Conservation (phyloP, 176 grass and related monocot species). For the Aegilops speltoides region DNA sequence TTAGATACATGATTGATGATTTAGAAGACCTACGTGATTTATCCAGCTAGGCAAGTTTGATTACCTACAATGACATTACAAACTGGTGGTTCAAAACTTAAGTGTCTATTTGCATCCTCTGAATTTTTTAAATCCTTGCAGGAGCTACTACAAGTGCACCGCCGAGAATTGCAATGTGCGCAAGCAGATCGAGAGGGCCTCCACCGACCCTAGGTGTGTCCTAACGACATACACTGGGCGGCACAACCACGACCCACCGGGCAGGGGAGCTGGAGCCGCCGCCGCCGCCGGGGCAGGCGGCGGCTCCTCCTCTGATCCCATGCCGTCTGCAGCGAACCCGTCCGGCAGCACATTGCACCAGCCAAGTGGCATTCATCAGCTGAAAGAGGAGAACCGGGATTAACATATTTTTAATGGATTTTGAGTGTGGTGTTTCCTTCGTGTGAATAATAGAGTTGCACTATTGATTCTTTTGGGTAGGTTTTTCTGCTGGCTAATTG, state of each 20-base stretch:
- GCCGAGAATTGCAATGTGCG: constrained; percentile 48
- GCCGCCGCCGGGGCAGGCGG: not conserved
- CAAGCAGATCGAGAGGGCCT: constrained; percentile 54
- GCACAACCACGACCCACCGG: constrained; percentile 41
- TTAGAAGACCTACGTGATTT: not conserved
- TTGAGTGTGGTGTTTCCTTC: not conserved
- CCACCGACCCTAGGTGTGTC: constrained; percentile 36
- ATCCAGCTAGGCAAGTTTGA: not conserved
- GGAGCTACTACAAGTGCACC: constrained; percentile 67
- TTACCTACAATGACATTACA: not conserved
- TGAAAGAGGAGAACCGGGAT: constrained; percentile 43
- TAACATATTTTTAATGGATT: not conserved
- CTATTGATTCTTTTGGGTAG: constrained; percentile 40
- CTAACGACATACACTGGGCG: constrained; percentile 49
- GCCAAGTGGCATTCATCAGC: not conserved
- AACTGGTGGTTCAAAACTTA: not conserved
- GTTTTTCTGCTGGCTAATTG: constrained; percentile 38
- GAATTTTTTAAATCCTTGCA: not conserved
- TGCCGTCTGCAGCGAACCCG: not conserved
- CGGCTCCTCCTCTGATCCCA: not conserved
- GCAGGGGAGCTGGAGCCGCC: not conserved
- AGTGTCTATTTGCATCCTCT: not conserved
- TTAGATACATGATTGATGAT: not conserved
- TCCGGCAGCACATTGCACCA: constrained; percentile 1
- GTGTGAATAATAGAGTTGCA: constrained; percentile 52